Conservation (phyloP, 148 eudicot genomes). For the Camellia lanceoleosa region DNA sequence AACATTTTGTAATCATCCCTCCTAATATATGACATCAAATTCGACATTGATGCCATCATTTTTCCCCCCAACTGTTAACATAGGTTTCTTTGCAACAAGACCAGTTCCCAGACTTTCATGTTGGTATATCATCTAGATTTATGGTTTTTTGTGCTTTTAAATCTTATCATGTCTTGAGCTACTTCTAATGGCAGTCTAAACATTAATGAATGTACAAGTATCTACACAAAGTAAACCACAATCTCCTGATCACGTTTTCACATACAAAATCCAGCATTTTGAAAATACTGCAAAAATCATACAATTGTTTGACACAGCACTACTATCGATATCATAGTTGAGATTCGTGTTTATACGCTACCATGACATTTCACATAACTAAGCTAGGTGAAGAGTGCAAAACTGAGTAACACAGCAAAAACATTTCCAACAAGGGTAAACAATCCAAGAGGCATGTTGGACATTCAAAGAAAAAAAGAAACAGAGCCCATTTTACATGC, state of each 20-base stretch:
- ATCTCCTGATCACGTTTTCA: background rate
- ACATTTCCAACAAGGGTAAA: background rate
- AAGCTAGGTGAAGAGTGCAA: background rate
- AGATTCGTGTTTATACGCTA: background rate
- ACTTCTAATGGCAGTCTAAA: too few relatives aligned
- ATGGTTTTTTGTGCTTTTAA: too few relatives aligned
- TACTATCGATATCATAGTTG: background rate
- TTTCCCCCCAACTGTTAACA: too few relatives aligned
- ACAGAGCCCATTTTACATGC: background rate
- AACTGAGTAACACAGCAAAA: background rate
- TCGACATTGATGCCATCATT: too few relatives aligned
- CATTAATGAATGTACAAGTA: background rate
- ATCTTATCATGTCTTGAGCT: too few relatives aligned
- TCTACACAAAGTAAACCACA: background rate
- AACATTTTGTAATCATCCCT: too few relatives aligned
- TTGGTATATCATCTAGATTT: too few relatives aligned
- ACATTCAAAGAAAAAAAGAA: background rate
- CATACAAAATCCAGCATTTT: background rate
- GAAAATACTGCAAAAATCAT: too few relatives aligned
- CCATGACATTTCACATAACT: background rate
- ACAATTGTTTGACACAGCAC: background rate
- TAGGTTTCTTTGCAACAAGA: too few relatives aligned
- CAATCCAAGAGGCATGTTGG: background rate
- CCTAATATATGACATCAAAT: too few relatives aligned
- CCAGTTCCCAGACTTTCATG: too few relatives aligned